These are phyloP conservation scores for Artemisia argyi DNA, from an alignment of 129 eudicot species.

Conservation along the genomic window DNA sequence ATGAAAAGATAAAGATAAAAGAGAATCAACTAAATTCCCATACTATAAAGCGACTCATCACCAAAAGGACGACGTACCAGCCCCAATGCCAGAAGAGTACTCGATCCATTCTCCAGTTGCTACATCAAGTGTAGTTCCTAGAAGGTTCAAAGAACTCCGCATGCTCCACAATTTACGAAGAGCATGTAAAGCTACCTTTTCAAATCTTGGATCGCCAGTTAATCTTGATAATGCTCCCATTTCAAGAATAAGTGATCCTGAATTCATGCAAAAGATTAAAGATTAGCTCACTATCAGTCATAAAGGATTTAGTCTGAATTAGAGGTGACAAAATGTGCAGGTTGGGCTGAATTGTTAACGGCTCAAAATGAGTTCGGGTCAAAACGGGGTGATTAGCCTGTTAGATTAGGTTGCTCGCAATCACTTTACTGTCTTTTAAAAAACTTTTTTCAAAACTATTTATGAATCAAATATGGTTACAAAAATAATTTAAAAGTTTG, in stretches of 20 bases:
- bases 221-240: slow-evolving; percentile 92
- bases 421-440: too few relatives aligned
- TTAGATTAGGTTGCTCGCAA: too few relatives aligned
- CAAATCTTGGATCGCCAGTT: slow-evolving; percentile 86
- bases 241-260: slow-evolving; percentile 98
- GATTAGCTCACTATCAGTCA: slow-evolving; percentile 4
- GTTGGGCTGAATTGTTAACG: too few relatives aligned
- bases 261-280: slow-evolving; percentile 4
- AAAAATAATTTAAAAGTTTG: too few relatives aligned
- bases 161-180: slow-evolving; percentile 91
- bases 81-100: slow-evolving; percentile 92
- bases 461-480: too few relatives aligned
- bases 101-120: slow-evolving; percentile 91
- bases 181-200: slow-evolving; percentile 81
- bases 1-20: slow-evolving; percentile 1
- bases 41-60: neutral
- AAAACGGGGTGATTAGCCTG: too few relatives aligned
- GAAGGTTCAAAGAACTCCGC: slow-evolving; percentile 91
- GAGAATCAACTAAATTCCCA: neutral
- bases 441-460: too few relatives aligned
- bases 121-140: slow-evolving; percentile 94
- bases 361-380: too few relatives aligned
- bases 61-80: slow-evolving; percentile 55
- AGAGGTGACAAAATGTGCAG: slow-evolving; percentile 11
- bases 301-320: slow-evolving; percentile 8